Base-by-base conservation (phyloP, 176 grass and related monocot species). In the Phoenix dactylifera region DNA sequence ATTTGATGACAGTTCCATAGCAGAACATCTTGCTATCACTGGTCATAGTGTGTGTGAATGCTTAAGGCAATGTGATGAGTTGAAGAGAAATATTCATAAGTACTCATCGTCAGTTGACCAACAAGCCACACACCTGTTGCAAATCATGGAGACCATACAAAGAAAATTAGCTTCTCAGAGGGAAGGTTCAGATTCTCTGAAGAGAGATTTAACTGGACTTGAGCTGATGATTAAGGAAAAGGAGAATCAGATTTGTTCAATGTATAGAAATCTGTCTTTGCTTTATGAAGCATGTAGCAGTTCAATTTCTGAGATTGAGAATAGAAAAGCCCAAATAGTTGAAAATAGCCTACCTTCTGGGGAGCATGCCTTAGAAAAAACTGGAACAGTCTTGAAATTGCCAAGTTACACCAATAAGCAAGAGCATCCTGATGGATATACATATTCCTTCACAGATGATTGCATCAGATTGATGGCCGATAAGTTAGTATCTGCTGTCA, bases 241-340 rank as follows among this genome's bases (percentile, higher is more conserved):
- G 73, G 86, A 90, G 10, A 73, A 79, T 58, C 80, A 87, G 53
- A 77, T 68, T 80, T 65, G 54, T 79, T 79, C 67, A 39, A 64
- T 77, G 51, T 62, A 39, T 52, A 72, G 58, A 77, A 87, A 86
- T 67, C 64, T 89, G 49, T 76, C 59, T 77, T 74, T 95, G 62
- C 64, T 95, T 28, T 89, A 82, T 32, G 80, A 95, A 89, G 61
- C 86, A 69, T 95, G 90, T 59, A 68, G 44, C 24, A 72, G 12
- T 71, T 84, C 83, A 78, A 50, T 95, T 78, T 66, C 80, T 53
- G 82, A 95, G 64, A 72, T 82, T 71, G 85, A 89, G 81, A 82
- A 64, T 52, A 67, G 58, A 26, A 51, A 32, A 76, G 67, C 64
- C 50, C 26, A 57, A 64, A 55, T 76, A 53, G 64, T 48, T 74